Percentiles rank a stretch among this genome's conserved stretches.
Evolutionary conservation across 768 basidiomycete species (phyloP).

Genomic region (Suillus placidus): DNA sequence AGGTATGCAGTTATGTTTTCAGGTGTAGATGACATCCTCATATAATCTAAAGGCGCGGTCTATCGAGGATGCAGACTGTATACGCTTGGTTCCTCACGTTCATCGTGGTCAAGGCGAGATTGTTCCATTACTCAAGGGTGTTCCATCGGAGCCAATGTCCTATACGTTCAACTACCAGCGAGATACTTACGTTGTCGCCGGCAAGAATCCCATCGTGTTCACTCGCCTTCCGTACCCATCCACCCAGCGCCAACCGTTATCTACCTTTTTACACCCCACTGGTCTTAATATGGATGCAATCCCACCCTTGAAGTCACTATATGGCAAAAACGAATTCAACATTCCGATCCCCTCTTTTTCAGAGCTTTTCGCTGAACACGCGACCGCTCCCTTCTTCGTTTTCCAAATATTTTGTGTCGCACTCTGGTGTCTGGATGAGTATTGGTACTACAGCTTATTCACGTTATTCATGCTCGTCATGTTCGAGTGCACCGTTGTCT

Average conservation of each 20-base stretch:
- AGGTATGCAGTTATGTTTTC: constrained; percentile 44
- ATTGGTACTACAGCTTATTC: constrained; percentile 98
- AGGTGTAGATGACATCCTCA: constrained; percentile 7
- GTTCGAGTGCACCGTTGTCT: constrained; percentile 98
- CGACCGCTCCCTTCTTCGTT: constrained; percentile 98
- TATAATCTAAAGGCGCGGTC: constrained; percentile 51
- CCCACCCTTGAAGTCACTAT: constrained; percentile 60
- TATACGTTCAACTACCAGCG: constrained; percentile 95
- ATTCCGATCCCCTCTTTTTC: constrained; percentile 95
- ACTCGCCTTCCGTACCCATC: constrained; percentile 87
- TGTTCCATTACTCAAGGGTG: constrained; percentile 70
- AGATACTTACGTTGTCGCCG: constrained; percentile 82
- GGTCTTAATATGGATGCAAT: constrained; percentile 55
- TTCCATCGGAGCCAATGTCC: constrained; percentile 53
- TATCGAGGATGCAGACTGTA: constrained; percentile 73
- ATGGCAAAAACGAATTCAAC: constrained; percentile 94
- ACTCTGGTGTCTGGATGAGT: constrained; percentile 97
- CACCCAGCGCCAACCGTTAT: constrained; percentile 66
- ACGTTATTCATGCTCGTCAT: constrained; percentile 98
- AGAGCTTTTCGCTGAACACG: constrained; percentile 92
- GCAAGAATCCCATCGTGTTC: constrained; percentile 63
- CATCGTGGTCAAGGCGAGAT: constrained; percentile 92
- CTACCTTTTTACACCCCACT: constrained; percentile 61
- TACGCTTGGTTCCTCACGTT: constrained; percentile 76
- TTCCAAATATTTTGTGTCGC: constrained; percentile 99